Base-by-base conservation (phyloP, 495 filamentous ascomycete genomes). In the Neurospora sp. region DNA sequence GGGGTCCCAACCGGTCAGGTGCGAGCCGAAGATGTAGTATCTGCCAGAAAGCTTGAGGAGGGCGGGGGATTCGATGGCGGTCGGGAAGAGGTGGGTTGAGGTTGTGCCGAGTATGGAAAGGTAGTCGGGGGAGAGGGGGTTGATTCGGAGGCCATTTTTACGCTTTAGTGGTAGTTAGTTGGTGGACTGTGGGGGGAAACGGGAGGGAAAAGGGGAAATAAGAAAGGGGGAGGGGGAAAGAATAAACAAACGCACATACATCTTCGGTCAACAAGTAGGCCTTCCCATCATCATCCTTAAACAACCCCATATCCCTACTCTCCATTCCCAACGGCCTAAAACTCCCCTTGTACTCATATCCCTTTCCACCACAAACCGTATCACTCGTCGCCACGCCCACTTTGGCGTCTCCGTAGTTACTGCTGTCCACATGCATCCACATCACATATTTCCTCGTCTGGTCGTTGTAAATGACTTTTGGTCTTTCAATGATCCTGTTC, bases 351-450 rank as follows among this genome's bases (percentile, higher is more conserved):
- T 78, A 77, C 40, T 70, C 79, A 76, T 91, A 92, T 1, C 3
- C 4, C 22, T 77, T 80, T 8, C 89, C 89, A 76, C 39, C 39
- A 39, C 90, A 92, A 9, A 91, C 86, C 9, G 76, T 79, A 74
- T 83, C 81, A 1, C 85, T 84, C 0, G 86, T 89, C 0, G 89
- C 90, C 41, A 92, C 89, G 4, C 87, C 90, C 0, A 88, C 87
- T 72, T 87, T 89, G 0, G 90, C 90, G 40, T 91, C 89, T 1
- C 84, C 86, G 72, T 92, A 92, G 74, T 79, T 86, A 42, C 82
- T 83, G 45, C 80, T 85, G 74, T 92, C 90, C 74, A 91, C 89
- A 75, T 92, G 90, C 86, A 92, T 86, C 84, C 88, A 92, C 35
- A 87, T 75, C 40, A 89, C 85, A 73, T 87, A 90, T 70, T 88